A percentile compares a stretch with the other conserved stretches of the same genome.
Conservation (phyloP, 441 rosid species). For the Eugenia klotzschiana region DNA sequence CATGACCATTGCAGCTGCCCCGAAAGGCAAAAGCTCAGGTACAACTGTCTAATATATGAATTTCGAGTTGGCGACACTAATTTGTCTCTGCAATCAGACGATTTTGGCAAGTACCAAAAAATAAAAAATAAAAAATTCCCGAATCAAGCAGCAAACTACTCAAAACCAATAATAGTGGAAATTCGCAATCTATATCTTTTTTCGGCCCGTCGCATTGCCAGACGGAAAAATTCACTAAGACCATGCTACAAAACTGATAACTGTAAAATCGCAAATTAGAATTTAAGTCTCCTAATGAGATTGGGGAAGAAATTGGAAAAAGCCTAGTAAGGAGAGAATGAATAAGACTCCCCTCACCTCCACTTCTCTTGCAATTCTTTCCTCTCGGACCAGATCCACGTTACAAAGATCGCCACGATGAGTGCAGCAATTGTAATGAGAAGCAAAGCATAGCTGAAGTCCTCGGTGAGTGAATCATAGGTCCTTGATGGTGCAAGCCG, state of each 20-base stretch:
- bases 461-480: constrained; percentile 92
- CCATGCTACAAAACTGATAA: background rate
- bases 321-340: background rate
- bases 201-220: background rate
- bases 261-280: background rate
- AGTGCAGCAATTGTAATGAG: constrained; percentile 82
- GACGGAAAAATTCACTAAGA: background rate
- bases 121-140: background rate
- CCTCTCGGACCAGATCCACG: constrained; percentile 85
- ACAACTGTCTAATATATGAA: background rate
- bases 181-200: background rate
- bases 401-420: constrained; percentile 70
- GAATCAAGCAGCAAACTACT: background rate
- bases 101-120: background rate
- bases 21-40: background rate
- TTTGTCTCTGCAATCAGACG: background rate
- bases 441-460: constrained; percentile 87
- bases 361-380: constrained; percentile 84
- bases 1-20: background rate
- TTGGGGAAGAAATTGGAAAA: background rate
- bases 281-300: background rate
- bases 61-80: background rate
- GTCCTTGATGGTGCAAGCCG: constrained; percentile 96
- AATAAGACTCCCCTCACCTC: constrained; percentile 37
- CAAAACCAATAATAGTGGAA: background rate